phyloP scores from a whole-genome alignment of 2,329 filamentous ascomycete species.

The Ilyonectria robusta region DNA sequence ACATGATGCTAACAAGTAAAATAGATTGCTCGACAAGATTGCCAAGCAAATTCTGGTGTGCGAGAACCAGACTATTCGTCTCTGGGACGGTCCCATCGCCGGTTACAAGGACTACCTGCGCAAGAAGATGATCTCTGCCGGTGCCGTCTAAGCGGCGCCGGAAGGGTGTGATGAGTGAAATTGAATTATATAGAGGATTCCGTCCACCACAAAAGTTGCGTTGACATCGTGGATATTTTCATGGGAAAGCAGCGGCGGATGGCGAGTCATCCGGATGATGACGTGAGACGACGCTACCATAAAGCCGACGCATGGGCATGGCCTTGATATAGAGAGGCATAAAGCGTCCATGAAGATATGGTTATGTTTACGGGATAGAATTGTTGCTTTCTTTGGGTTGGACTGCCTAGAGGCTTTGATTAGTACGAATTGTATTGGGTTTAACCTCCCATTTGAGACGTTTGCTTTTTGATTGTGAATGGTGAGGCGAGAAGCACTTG shows the following conservation, averaged over 20 bases:
- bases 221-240: conserved; percentile 49
- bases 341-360: conserved; percentile 48
- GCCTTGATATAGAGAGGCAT: conserved; percentile 49
- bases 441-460: conserved; percentile 11
- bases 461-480: background rate
- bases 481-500: background rate
- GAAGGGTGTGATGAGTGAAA: conserved; percentile 41
- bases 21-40: conserved; percentile 96
- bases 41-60: conserved; percentile 99
- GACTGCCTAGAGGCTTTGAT: conserved; percentile 42
- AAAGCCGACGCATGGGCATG: conserved; percentile 49
- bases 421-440: conserved; percentile 45
- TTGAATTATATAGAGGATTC: conserved; percentile 50
- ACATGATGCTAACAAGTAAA: conserved; percentile 31
- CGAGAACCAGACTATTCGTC: conserved; percentile 93
- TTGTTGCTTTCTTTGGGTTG: conserved; percentile 48
- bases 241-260: conserved; percentile 47
- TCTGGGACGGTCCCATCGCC: conserved; percentile 89
- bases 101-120: conserved; percentile 98
- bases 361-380: conserved; percentile 54
- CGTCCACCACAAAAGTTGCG: conserved; percentile 48
- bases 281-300: conserved; percentile 48
- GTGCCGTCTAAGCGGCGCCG: conserved; percentile 78
- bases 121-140: conserved; percentile 96
- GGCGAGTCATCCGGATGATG: conserved; percentile 47